Percentiles rank a stretch among this genome's conserved stretches.
Conservation (phyloP, 441 rosid genomes). For the Geranium incanum region DNA sequence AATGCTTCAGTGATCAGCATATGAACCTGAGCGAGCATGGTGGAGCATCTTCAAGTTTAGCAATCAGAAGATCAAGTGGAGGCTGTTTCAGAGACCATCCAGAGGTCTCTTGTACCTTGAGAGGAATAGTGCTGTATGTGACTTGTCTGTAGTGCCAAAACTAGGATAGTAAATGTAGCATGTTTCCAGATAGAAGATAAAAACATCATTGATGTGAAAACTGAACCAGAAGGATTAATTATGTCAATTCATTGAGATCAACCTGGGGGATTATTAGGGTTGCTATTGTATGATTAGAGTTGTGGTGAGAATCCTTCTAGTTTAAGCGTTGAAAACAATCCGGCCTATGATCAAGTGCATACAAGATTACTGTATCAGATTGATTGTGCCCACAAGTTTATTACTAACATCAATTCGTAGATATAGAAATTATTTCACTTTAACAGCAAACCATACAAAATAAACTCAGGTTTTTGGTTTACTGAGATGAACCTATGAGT, state of each 20-base stretch:
- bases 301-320: too few species aligned
- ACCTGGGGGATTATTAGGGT: too few species aligned
- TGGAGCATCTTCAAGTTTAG: neutral
- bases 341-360: too few species aligned
- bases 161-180: too few species aligned
- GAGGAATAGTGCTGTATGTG: neutral
- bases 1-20: slow-evolving; percentile 64
- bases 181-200: too few species aligned
- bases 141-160: neutral
- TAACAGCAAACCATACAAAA: neutral
- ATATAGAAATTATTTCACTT: neutral
- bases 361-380: too few species aligned
- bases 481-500: neutral
- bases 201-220: too few species aligned
- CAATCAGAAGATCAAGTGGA: neutral
- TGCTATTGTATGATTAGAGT: too few species aligned
- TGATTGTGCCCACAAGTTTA: too few species aligned
- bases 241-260: too few species aligned
- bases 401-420: neutral
- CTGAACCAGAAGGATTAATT: too few species aligned
- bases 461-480: neutral
- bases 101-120: neutral
- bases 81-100: neutral
- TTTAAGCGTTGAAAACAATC: too few species aligned
- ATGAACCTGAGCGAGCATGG: slow-evolving; percentile 23